Percentiles rank a stretch among this genome's conserved stretches.
Conservation (phyloP, 2,329 filamentous ascomycete genomes). For the Chaetomiaceae sp. region DNA sequence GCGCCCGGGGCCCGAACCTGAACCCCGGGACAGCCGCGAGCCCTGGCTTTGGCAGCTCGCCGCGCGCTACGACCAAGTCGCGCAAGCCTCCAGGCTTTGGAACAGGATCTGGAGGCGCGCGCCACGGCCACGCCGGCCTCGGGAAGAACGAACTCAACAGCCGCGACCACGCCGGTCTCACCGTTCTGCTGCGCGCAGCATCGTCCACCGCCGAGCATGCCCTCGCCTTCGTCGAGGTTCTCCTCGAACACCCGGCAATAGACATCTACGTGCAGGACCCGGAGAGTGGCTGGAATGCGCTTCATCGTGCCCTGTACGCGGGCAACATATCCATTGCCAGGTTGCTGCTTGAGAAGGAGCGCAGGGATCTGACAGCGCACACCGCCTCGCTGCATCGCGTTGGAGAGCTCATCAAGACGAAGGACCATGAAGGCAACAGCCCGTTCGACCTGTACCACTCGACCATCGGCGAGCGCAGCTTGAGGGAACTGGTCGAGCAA, state of each 20-base stretch:
- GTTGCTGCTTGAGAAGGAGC: constrained; percentile 71
- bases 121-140: constrained; percentile 38
- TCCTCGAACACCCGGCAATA: constrained; percentile 74
- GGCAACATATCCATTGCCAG: constrained; percentile 85
- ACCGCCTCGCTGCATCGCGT: constrained; percentile 55
- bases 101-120: constrained; percentile 37
- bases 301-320: constrained; percentile 84
- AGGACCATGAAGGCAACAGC: constrained; percentile 90
- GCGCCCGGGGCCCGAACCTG: constrained; percentile 48
- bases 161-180: constrained; percentile 74
- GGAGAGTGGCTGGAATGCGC: constrained; percentile 92
- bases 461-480: constrained; percentile 73
- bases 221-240: constrained; percentile 65
- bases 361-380: constrained; percentile 55
- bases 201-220: constrained; percentile 67
- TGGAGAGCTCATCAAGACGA: constrained; percentile 82
- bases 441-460: constrained; percentile 89
- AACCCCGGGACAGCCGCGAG: constrained; percentile 32
- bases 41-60: constrained; percentile 41
- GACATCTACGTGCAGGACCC: constrained; percentile 83
- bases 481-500: constrained; percentile 37
- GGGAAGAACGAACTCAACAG: constrained; percentile 70
- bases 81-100: constrained; percentile 48
- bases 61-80: constrained; percentile 42
- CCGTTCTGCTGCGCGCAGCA: constrained; percentile 75